Percentiles rank a stretch among this genome's conserved stretches.
These are phyloP conservation scores for Leishmania tropica DNA, from an alignment of 208 protist species.

Conservation along the genomic window DNA sequence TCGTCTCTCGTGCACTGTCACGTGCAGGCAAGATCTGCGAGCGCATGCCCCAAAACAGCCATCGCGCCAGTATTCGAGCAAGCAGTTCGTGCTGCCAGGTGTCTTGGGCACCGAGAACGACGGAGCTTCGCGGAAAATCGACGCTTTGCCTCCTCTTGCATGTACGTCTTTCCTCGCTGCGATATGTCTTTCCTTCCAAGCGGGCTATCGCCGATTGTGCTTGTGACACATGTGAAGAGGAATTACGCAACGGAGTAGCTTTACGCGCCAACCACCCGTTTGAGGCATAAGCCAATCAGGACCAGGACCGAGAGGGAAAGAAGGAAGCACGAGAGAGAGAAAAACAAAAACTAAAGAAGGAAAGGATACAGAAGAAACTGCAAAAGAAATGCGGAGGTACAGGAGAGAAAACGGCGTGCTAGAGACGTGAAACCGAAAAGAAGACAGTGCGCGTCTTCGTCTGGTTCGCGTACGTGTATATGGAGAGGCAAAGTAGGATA, in stretches of 20 bases:
- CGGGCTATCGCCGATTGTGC: neutral
- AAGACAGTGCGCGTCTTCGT: neutral
- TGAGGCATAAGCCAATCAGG: neutral
- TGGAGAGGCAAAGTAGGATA: constrained; percentile 5
- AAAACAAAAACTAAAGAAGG: no score
- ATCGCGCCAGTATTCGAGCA: neutral
- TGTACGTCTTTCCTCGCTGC: neutral
- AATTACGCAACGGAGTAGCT: neutral
- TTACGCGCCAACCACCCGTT: neutral
- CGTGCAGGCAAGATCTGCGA: neutral
- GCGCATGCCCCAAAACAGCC: neutral
- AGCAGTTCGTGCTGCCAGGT: neutral
- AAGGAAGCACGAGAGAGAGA: neutral
- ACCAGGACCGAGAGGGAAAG: neutral
- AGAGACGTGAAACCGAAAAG: no score
- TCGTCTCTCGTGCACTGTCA: neutral
- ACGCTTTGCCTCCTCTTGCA: neutral
- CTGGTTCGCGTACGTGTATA: no score
- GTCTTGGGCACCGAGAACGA: neutral
- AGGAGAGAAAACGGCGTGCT: neutral
- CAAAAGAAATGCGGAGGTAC: neutral
- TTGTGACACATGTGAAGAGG: neutral
- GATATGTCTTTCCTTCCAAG: neutral
- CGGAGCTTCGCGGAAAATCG: neutral
- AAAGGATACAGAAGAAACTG: neutral